Evolutionary conservation across 768 basidiomycete genomes (phyloP).

Genomic region (Kockovaella imperatae): DNA sequence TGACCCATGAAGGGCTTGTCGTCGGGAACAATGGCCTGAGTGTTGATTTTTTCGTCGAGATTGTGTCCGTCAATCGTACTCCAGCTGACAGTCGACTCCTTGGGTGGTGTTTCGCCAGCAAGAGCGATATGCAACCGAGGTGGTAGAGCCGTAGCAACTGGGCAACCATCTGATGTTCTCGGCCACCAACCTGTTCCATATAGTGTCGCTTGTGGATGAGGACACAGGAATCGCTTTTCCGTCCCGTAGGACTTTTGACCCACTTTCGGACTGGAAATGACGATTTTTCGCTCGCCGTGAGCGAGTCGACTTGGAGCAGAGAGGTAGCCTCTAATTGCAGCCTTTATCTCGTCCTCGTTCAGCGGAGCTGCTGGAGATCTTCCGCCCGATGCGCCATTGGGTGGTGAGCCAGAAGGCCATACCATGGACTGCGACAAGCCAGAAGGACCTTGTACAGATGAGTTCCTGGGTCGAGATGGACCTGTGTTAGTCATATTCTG

Average conservation of each 20-base stretch:
- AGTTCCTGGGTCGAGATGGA: conserved; percentile 1
- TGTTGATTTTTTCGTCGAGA: conserved; percentile 52
- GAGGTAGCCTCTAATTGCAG: conserved; percentile 56
- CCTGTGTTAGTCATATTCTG: conserved; percentile 11
- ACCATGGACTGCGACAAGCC: no score
- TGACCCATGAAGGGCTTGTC: conserved; percentile 82
- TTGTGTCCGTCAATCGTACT: conserved; percentile 73
- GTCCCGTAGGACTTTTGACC: conserved; percentile 96
- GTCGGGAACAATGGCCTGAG: conserved; percentile 9
- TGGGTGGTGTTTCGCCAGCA: conserved; percentile 77
- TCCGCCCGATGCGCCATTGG: no score
- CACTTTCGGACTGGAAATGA: conserved; percentile 96
- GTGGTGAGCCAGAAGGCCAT: no score
- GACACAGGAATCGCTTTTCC: conserved; percentile 90
- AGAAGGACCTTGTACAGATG: conserved; percentile 1
- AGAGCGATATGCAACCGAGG: conserved; percentile 83
- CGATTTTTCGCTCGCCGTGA: conserved; percentile 84
- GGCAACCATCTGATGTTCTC: conserved; percentile 58
- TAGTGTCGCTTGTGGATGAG: conserved; percentile 86
- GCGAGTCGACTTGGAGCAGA: conserved; percentile 75
- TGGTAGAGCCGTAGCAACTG: conserved; percentile 46
- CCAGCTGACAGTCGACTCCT: conserved; percentile 83
- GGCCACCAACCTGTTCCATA: conserved; percentile 94
- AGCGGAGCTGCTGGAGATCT: no score
- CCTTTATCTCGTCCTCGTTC: not conserved